These are phyloP conservation scores for Picochlorum sp. DNA, from an alignment of 139 green algal species.

Conservation along the genomic window DNA sequence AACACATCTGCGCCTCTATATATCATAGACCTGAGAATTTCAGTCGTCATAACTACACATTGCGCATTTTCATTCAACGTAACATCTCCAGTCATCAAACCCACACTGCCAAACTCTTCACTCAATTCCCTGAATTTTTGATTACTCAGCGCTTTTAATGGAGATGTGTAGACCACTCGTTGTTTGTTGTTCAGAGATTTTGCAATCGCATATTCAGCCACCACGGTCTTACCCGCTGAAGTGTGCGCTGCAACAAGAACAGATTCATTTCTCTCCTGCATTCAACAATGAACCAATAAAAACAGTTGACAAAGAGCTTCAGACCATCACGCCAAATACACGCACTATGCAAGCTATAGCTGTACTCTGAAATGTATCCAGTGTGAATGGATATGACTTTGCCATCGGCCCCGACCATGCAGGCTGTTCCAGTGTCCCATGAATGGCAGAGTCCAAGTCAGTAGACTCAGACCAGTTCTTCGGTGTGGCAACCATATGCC, in stretches of 20 bases:
- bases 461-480: conserved; percentile 31
- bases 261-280: conserved; percentile 68
- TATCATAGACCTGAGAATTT: conserved; percentile 91
- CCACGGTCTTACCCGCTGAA: conserved; percentile 88
- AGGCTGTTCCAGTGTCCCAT: conserved; percentile 62
- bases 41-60: conserved; percentile 98
- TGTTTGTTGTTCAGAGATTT: conserved; percentile 63
- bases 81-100: conserved; percentile 78
- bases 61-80: conserved; percentile 78
- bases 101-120: conserved; percentile 80
- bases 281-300: conserved; percentile 17
- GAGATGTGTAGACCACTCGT: conserved; percentile 91
- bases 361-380: conserved; percentile 83
- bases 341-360: conserved; percentile 66
- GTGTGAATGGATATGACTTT: conserved; percentile 78
- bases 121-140: conserved; percentile 93
- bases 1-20: conserved; percentile 83
- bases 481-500: conserved; percentile 59
- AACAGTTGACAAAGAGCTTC: not conserved
- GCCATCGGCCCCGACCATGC: conserved; percentile 44
- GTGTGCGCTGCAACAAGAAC: conserved; percentile 91
- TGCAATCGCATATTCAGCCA: conserved; percentile 90
- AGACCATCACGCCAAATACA: conserved; percentile 22
- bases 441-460: conserved; percentile 33
- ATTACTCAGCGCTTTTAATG: conserved; percentile 94